A percentile compares a stretch with the other conserved stretches of the same genome.
phyloP scores from a whole-genome alignment of 371 early-diverging fungal genomes.

The Racocetra persica region DNA sequence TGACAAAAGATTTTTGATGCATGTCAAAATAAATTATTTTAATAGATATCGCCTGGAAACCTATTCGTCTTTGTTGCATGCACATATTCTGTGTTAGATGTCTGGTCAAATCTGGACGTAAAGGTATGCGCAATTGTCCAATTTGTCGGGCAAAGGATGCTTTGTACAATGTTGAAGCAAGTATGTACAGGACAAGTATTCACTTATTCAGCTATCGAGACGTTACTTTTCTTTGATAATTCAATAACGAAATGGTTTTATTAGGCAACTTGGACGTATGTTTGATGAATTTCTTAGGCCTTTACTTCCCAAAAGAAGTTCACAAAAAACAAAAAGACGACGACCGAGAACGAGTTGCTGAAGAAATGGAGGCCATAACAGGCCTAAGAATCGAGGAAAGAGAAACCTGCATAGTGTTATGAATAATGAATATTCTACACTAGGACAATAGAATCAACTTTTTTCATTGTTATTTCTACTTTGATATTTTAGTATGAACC shows the following conservation, averaged over 20 bases:
- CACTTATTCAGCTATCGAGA: background rate
- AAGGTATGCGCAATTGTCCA: conserved; percentile 72
- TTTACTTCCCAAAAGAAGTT: conserved; percentile 79
- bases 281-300: conserved; percentile 69
- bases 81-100: conserved; percentile 82
- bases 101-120: conserved; percentile 72
- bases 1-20: background rate
- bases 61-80: conserved; percentile 72
- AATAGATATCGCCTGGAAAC: conserved; percentile 70
- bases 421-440: too few relatives aligned
- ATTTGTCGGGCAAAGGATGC: conserved; percentile 71
- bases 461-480: too few relatives aligned
- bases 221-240: background rate
- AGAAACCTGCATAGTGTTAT: background rate
- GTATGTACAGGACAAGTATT: conserved; percentile 44
- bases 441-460: too few relatives aligned
- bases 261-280: conserved; percentile 60
- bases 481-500: too few relatives aligned
- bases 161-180: conserved; percentile 61
- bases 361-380: conserved; percentile 67
- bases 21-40: background rate
- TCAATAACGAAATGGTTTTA: background rate
- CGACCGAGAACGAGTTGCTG: conserved; percentile 67
- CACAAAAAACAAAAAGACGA: conserved; percentile 71
- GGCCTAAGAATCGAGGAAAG: conserved; percentile 37